Base-by-base conservation (phyloP, 2,329 filamentous ascomycete genomes). In the Lachnellula willkommii region DNA sequence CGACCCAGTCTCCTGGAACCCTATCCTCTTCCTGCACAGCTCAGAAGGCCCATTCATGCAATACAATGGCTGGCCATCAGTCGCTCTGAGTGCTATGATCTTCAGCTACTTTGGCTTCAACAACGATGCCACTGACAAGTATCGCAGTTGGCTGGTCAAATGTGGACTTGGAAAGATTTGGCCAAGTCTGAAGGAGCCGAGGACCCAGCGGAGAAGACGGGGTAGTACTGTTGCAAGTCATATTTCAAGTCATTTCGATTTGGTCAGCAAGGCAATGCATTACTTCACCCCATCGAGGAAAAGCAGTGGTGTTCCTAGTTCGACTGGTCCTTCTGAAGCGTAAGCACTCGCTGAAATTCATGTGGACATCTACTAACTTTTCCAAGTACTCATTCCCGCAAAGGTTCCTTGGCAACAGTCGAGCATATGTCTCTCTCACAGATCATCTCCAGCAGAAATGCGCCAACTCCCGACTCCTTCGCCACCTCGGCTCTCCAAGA, bases 51-150 rank as follows among this genome's bases (percentile, higher is more conserved):
- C 37, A 9, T 60, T 2, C 71, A 80, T 40, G 2, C 66, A 68
- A 50, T 79, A 79, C 57, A 80, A 85, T 64, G 76, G 79, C 32
- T 88, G 82, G 81, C 73, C 80, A 20, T 76, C 79, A 47, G 71
- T 86, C 9, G 74, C 66, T 0, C 72, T 77, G 3, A 81, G 79
- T 0, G 76, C 80, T 56, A 56, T 83, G 26, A 70, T 82, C 12
- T 88, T 88, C 65, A 52, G 79, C n/a, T 80, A 85, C 63, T 87
- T 87, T 61, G 85, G 85, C 8, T 77, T 83, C 15, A 85, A 84
- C 32, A 73, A 72, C 26, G 85, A 88, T 63, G 84, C 84, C 0
- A 71, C 74, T 4, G 71, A 73, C 24, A 78, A 81, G 69, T 86
- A 85, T 65, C 48, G 63, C 11, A 51, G 24, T 2, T 53, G 53